A percentile compares a stretch with the other conserved stretches of the same genome.
These are phyloP conservation scores for Hanseniaspora sp. DNA, from an alignment of 1,139 yeast species.

Conservation along the genomic window DNA sequence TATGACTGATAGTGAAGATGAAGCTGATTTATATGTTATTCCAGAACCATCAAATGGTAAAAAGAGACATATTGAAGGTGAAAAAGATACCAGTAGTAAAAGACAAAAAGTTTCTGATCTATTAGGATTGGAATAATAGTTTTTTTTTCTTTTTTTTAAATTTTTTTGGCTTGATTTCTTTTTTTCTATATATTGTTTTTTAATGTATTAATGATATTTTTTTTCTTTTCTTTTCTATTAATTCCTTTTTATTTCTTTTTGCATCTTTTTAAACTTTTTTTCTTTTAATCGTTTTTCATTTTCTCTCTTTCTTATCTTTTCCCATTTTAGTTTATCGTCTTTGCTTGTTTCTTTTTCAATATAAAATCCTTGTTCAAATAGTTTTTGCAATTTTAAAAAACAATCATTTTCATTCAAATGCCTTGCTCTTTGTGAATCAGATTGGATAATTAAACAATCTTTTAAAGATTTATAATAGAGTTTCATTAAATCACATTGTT, in stretches of 20 bases:
- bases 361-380: slow-evolving; percentile 39
- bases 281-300: slow-evolving; percentile 41
- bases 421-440: slow-evolving; percentile 51
- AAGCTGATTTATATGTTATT: slow-evolving; percentile 22
- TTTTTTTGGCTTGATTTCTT: slow-evolving; percentile 39
- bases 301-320: slow-evolving; percentile 35
- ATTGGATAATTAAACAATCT: slow-evolving; percentile 49
- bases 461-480: slow-evolving; percentile 38
- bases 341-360: slow-evolving; percentile 43
- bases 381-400: slow-evolving; percentile 45
- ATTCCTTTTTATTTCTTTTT: slow-evolving; percentile 37
- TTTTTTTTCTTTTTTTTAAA: not conserved
- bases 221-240: not conserved
- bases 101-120: slow-evolving; percentile 20
- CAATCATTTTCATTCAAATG: slow-evolving; percentile 51
- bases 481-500: slow-evolving; percentile 9
- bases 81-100: slow-evolving; percentile 23
- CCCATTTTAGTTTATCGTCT: slow-evolving; percentile 48
- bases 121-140: not conserved
- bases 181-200: slow-evolving; percentile 10
- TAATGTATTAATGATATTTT: not conserved
- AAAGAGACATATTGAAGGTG: slow-evolving; percentile 23
- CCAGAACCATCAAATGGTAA: slow-evolving; percentile 19
- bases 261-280: slow-evolving; percentile 43
- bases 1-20: slow-evolving; percentile 21